Evolutionary conservation across 176 grass and related monocot genomes (phyloP).

Genomic region (Raddia distichophylla): DNA sequence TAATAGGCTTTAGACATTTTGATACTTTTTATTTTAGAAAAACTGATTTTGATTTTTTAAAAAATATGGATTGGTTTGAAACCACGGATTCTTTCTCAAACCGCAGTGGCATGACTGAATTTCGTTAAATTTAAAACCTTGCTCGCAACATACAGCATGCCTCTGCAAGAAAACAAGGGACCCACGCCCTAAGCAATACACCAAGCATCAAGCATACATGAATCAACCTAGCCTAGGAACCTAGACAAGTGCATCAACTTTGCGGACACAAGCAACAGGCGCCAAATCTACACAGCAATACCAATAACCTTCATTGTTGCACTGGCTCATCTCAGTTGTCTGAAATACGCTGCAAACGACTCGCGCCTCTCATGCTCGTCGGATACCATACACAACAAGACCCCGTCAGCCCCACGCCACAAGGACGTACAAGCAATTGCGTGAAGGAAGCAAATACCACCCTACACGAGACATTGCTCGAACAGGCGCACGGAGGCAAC

Average conservation of each 20-base stretch:
- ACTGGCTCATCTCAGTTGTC: neutral
- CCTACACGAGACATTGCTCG: slow-evolving; percentile 16
- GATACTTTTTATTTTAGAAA: too few relatives aligned
- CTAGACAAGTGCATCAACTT: neutral
- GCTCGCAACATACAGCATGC: neutral
- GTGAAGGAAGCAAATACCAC: neutral
- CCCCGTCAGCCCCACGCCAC: neutral
- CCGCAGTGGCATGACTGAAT: too few relatives aligned
- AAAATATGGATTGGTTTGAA: too few relatives aligned
- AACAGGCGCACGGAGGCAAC: slow-evolving; percentile 15
- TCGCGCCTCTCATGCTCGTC: neutral
- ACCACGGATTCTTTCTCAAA: too few relatives aligned
- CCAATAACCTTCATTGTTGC: neutral
- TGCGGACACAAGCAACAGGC: neutral
- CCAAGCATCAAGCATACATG: neutral
- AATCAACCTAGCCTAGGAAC: neutral
- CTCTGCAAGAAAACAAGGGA: neutral
- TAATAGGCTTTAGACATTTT: too few relatives aligned
- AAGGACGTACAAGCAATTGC: neutral
- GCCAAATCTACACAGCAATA: neutral
- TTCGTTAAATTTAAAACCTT: too few relatives aligned
- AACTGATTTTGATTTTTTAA: too few relatives aligned
- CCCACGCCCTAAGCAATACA: neutral
- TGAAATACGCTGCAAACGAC: neutral
- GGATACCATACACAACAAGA: neutral